Evolutionary conservation across 176 grass and related monocot genomes (phyloP).

Genomic region (Alopecurus myosuroides): DNA sequence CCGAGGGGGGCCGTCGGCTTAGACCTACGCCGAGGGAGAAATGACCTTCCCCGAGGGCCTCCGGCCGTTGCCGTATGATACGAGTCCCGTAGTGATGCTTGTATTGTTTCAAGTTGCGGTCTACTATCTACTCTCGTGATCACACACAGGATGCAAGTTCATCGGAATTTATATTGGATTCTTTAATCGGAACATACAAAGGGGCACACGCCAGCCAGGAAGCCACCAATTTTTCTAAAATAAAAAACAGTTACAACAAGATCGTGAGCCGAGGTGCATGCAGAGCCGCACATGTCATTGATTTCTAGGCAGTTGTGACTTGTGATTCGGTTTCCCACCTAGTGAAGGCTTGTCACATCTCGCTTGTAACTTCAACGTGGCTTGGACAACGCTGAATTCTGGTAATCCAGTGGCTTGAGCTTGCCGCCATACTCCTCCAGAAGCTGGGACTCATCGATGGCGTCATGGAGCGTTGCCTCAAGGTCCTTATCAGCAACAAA

Average conservation of each 20-base stretch:
- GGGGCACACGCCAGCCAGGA: background rate
- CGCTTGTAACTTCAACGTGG: background rate
- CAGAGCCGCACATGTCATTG: background rate
- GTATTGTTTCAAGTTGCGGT: too few species aligned
- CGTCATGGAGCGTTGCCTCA: constrained; percentile 37
- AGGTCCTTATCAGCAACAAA: constrained; percentile 62
- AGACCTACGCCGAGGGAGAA: too few species aligned
- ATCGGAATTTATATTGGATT: background rate
- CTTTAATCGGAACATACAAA: background rate
- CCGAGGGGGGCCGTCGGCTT: too few species aligned
- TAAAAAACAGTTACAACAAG: background rate
- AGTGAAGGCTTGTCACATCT: background rate
- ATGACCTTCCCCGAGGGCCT: too few species aligned
- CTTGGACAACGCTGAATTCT: background rate
- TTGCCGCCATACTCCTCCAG: background rate
- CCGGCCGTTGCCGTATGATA: too few species aligned
- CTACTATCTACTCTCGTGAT: background rate
- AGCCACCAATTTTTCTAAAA: background rate
- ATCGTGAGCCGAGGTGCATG: background rate
- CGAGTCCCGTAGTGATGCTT: too few species aligned
- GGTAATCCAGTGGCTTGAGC: background rate
- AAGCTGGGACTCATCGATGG: constrained; percentile 62
- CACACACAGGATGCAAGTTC: too few species aligned
- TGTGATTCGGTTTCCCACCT: background rate
- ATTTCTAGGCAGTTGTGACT: background rate